Percentiles rank a stretch among this genome's conserved stretches.
phyloP scores from a whole-genome alignment of 2,329 filamentous ascomycete species.

The Aspergillus piperis region DNA sequence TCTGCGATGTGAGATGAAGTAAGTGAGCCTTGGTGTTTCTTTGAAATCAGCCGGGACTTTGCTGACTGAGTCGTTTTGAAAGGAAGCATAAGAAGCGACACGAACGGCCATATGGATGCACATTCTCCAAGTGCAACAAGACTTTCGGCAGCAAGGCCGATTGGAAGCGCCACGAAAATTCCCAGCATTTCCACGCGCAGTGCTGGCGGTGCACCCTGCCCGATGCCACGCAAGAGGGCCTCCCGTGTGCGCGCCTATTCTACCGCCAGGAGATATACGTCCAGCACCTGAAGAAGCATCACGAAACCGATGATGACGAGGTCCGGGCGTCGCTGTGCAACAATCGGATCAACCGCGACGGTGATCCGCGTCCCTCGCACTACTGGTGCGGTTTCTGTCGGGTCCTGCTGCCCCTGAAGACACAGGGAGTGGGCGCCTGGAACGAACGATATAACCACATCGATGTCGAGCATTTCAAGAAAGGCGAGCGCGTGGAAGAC shows the following conservation, averaged over 20 bases:
- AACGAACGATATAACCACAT: conserved; percentile 72
- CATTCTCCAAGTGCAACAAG: conserved; percentile 68
- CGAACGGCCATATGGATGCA: conserved; percentile 78
- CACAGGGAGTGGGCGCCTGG: conserved; percentile 57
- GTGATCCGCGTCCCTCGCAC: conserved; percentile 49
- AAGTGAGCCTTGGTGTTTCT: conserved; percentile 11
- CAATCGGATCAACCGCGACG: conserved; percentile 65
- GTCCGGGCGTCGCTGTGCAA: conserved; percentile 44
- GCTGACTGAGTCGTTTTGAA: background rate
- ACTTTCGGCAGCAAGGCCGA: conserved; percentile 90
- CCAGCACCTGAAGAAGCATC: conserved; percentile 60
- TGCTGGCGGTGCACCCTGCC: conserved; percentile 68
- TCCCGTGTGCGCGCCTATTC: conserved; percentile 60
- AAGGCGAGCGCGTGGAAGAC: conserved; percentile 36
- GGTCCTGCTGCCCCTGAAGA: conserved; percentile 55
- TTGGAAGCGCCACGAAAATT: conserved; percentile 87
- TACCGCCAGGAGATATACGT: conserved; percentile 61
- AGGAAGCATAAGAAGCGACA: conserved; percentile 88
- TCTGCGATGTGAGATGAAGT: conserved; percentile 43
- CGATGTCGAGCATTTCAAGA: conserved; percentile 56
- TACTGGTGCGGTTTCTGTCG: conserved; percentile 91
- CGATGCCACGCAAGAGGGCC: conserved; percentile 23
- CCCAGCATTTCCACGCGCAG: conserved; percentile 72
- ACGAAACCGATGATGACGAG: conserved; percentile 39
- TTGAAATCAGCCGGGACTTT: background rate